A percentile compares a stretch with the other conserved stretches of the same genome.
These are phyloP conservation scores for Solidago caesia DNA, from an alignment of 129 eudicot species.

Conservation along the genomic window DNA sequence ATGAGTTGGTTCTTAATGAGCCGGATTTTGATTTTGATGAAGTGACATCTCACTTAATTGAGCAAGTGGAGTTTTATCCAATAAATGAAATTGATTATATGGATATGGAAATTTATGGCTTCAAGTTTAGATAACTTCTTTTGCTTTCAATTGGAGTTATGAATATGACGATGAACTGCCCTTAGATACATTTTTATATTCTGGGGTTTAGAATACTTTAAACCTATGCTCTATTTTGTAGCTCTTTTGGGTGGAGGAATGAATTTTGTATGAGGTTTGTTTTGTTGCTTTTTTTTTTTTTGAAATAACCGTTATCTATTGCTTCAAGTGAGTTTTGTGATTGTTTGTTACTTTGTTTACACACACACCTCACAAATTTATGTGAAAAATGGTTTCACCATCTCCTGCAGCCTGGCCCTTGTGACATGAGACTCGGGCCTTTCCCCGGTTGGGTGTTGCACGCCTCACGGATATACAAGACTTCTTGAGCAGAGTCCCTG, in stretches of 20 bases:
- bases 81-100: slow-evolving; percentile 8
- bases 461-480: too few relatives aligned
- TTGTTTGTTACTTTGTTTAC: background rate
- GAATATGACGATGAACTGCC: slow-evolving; percentile 11
- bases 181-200: background rate
- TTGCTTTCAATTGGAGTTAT: slow-evolving; percentile 2
- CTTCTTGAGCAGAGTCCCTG: too few relatives aligned
- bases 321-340: background rate
- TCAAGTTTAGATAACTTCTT: slow-evolving; percentile 10
- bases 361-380: too few relatives aligned
- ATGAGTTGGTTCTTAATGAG: slow-evolving; percentile 17
- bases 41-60: slow-evolving; percentile 20
- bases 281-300: background rate
- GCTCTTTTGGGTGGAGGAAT: background rate
- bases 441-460: too few relatives aligned
- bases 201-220: slow-evolving; percentile 4
- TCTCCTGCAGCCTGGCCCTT: too few relatives aligned
- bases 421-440: too few relatives aligned
- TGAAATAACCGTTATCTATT: background rate
- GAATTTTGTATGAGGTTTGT: background rate
- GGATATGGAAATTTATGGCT: background rate
- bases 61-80: slow-evolving; percentile 17
- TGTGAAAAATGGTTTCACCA: too few relatives aligned
- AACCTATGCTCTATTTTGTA: slow-evolving; percentile 8
- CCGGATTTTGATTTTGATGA: background rate